Conservation (phyloP, 164 flowering plant species). For the Litsea cubeba region DNA sequence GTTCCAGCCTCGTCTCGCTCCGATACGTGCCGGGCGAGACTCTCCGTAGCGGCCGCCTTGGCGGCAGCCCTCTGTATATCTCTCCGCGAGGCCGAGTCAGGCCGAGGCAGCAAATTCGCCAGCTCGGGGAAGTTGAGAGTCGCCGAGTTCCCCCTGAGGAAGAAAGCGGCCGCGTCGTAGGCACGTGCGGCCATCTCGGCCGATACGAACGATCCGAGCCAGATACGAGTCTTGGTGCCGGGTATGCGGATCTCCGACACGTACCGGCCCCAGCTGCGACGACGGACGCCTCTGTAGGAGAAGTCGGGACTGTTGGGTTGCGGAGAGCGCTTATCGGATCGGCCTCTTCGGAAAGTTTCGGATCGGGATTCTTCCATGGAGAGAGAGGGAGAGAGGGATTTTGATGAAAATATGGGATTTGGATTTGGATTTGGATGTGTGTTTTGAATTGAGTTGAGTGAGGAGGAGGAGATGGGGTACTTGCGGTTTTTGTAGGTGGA, state of each 20-base stretch:
- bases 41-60: slow-evolving; percentile 19
- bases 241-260: slow-evolving; percentile 38
- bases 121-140: slow-evolving; percentile 30
- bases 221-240: slow-evolving; percentile 25
- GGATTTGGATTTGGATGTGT: too few species aligned
- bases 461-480: too few species aligned
- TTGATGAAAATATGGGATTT: not conserved
- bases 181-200: slow-evolving; percentile 37
- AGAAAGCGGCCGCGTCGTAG: slow-evolving; percentile 35
- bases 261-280: slow-evolving; percentile 36
- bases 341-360: not conserved
- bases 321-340: slow-evolving; percentile 1
- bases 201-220: slow-evolving; percentile 31
- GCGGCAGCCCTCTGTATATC: slow-evolving; percentile 35
- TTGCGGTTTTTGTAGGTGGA: too few species aligned
- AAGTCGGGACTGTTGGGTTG: slow-evolving; percentile 1
- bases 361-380: not conserved
- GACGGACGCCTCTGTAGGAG: slow-evolving; percentile 25
- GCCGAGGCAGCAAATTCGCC: slow-evolving; percentile 24
- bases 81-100: slow-evolving; percentile 21
- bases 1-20: not conserved
- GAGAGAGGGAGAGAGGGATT: not conserved
- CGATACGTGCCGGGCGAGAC: not conserved
- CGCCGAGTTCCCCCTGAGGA: slow-evolving; percentile 26
- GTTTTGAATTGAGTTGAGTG: too few species aligned